Evolutionary conservation across 371 early-diverging fungal species (phyloP).

Genomic region (Mucor saturninus): DNA sequence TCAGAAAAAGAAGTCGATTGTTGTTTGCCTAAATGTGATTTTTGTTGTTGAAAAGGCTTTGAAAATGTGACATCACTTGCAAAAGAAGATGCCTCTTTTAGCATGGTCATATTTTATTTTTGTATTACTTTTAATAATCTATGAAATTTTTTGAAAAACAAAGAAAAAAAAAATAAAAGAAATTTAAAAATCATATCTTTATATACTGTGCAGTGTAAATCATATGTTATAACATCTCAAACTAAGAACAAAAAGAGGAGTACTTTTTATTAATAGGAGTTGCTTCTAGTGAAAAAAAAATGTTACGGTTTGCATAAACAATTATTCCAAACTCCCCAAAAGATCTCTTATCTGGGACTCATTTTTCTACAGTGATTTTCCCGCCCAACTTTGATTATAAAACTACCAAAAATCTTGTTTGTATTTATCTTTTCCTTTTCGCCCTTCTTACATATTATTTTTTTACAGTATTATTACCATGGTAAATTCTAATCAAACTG

Average conservation of each 20-base stretch:
- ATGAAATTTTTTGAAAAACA: not conserved
- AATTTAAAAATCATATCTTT: conserved; percentile 1
- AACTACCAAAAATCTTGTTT: not conserved
- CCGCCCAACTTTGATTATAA: not conserved
- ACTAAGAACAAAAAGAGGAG: conserved; percentile 6
- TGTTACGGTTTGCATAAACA: conserved; percentile 13
- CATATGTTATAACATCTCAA: not conserved
- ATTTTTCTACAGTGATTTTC: conserved; percentile 5
- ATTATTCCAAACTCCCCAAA: conserved; percentile 1
- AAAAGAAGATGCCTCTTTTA: conserved; percentile 19
- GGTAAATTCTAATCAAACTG: not conserved
- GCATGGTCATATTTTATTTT: not conserved
- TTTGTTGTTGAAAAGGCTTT: conserved; percentile 17
- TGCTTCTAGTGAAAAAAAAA: not conserved
- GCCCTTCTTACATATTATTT: not conserved
- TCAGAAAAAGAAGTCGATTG: conserved; percentile 9
- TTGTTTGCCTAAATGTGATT: conserved; percentile 15
- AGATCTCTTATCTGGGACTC: conserved; percentile 11
- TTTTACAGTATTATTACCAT: not conserved
- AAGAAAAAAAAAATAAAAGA: not conserved
- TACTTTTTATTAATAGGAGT: conserved; percentile 6
- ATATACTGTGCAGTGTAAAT: not conserved
- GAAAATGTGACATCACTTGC: conserved; percentile 25
- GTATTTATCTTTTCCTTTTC: not conserved
- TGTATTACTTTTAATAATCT: not conserved